These are phyloP conservation scores for Chytriomyces sp. DNA, from an alignment of 192 early-diverging fungal genomes.

Conservation along the genomic window DNA sequence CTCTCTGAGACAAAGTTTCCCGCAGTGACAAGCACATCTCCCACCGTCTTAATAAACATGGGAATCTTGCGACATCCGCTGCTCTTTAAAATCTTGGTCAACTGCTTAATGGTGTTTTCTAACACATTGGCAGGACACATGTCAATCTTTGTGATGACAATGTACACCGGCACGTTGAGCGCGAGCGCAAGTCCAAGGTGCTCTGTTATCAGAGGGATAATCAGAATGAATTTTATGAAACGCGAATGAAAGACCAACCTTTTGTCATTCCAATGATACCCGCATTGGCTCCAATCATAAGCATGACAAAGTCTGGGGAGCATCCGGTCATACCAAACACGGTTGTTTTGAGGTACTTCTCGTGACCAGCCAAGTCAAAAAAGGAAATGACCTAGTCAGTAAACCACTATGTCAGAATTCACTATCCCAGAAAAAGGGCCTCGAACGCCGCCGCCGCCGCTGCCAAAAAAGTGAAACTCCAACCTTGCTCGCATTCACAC, in stretches of 20 bases:
- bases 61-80: slow-evolving; percentile 91
- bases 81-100: slow-evolving; percentile 81
- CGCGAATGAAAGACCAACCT: slow-evolving; percentile 27
- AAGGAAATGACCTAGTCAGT: slow-evolving; percentile 72
- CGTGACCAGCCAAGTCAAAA: slow-evolving; percentile 87
- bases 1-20: slow-evolving; percentile 81
- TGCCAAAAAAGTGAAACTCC: slow-evolving; percentile 52
- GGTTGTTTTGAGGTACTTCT: slow-evolving; percentile 88
- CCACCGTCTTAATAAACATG: slow-evolving; percentile 76
- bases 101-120: slow-evolving; percentile 79
- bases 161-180: slow-evolving; percentile 79
- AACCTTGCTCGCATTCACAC: slow-evolving; percentile 71
- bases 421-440: neutral
- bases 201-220: slow-evolving; percentile 45
- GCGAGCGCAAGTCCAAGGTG: slow-evolving; percentile 80
- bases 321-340: slow-evolving; percentile 86
- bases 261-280: slow-evolving; percentile 92
- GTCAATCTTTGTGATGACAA: slow-evolving; percentile 89
- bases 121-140: slow-evolving; percentile 88
- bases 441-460: too few species aligned
- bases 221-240: neutral
- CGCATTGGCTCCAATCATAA: slow-evolving; percentile 71
- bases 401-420: neutral
- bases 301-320: slow-evolving; percentile 83
- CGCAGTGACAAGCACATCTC: slow-evolving; percentile 78